Evolutionary conservation across 192 early-diverging fungal species (phyloP), one percentile per base, ranked within the genome.

Genomic region (Coemansia erecta): DNA sequence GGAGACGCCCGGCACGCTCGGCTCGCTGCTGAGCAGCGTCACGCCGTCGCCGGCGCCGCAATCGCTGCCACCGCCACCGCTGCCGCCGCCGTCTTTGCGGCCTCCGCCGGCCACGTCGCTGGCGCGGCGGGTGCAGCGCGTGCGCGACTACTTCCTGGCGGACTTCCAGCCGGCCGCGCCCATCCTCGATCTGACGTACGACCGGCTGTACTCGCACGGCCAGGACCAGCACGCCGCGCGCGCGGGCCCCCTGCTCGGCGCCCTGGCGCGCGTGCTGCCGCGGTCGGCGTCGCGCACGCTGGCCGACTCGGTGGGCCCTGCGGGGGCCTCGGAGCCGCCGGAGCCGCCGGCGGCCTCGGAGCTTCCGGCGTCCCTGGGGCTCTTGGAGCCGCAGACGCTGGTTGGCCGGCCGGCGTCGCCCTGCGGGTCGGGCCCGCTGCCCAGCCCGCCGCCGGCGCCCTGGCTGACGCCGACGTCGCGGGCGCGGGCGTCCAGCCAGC

Each of bases 171-270:
- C 73, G 3, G 73, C 73, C 1, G 58, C 60, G 4, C 73, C 73
- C 0, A 76, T 76, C 37, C 67, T 76, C n/a, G 73, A 77, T 48
- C 68, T 77, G 41, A 77, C 73, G 0, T 77, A 77, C 53, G 73
- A 77, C 37, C 63, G 58, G 8, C 31, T 69, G 52, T 77, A 77
- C 48, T 66, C 73, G 45, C 73, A 77, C 48, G 64, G 68, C 48
- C 47, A 58, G 13, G 59, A 66, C 5, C 59, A 58, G 8, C 6
- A n/a, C n/a, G n/a, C n/a, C 10, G 8, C 28, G 2, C 5, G 10
- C 28, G 28, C 28, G 28, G n/a, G n/a, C n/a, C 28, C 28, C 4
- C 28, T 31, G 28, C 28, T 31, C 4, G 28, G 28, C 28, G 28
- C 28, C 28, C 57, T 77, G 1, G 68, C 45, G 15, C 68, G 61